Evolutionary conservation across 192 early-diverging fungal species (phyloP).

Genomic region (Allomyces javanicus): DNA sequence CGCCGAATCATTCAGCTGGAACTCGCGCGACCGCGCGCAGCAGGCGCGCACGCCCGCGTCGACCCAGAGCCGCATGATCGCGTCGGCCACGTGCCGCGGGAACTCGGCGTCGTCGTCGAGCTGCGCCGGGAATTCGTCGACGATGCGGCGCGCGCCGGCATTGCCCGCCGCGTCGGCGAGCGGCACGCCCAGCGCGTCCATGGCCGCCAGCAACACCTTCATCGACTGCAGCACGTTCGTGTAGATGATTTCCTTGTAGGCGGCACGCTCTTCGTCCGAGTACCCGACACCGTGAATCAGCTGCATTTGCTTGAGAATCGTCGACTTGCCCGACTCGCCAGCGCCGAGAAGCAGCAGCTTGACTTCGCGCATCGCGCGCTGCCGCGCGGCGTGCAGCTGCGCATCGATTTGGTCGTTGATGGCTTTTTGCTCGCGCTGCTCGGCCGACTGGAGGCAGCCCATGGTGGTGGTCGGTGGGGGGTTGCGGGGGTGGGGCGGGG

Average conservation of each 20-base stretch:
- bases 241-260: conserved; percentile 91
- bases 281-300: conserved; percentile 92
- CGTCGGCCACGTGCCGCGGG: conserved; percentile 55
- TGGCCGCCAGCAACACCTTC: conserved; percentile 87
- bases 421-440: neutral
- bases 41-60: conserved; percentile 69
- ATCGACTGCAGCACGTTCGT: conserved; percentile 91
- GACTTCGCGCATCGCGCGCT: neutral
- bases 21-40: conserved; percentile 67
- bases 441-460: neutral
- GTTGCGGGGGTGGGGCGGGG: too few relatives aligned
- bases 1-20: conserved; percentile 92
- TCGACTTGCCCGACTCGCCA: conserved; percentile 93
- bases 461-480: too few relatives aligned
- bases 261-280: conserved; percentile 68
- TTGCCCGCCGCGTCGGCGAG: conserved; percentile 50
- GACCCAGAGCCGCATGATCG: conserved; percentile 66
- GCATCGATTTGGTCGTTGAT: neutral
- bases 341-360: conserved; percentile 33
- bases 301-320: conserved; percentile 97
- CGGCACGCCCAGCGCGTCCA: conserved; percentile 64
- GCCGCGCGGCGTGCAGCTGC: neutral
- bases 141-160: conserved; percentile 47
- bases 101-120: conserved; percentile 72
- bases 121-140: conserved; percentile 56